Conservation (phyloP, 2,329 filamentous ascomycete genomes). For the Monosporascus sp. region DNA sequence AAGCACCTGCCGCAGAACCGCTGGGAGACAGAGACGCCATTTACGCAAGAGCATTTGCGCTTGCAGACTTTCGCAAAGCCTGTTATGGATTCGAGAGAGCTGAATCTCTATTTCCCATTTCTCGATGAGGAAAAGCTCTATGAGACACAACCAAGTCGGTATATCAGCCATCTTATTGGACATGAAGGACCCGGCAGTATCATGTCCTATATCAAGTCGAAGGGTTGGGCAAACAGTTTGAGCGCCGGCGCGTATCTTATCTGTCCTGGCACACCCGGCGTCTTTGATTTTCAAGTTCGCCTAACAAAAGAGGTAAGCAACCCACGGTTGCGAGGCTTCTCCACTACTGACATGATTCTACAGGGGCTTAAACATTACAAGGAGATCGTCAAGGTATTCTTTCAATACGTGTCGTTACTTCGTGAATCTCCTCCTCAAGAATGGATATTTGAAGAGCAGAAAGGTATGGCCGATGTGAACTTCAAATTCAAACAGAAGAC, state of each 20-base stretch:
- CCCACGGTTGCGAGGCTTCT: neutral
- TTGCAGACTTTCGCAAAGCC: conserved; percentile 84
- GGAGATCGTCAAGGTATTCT: conserved; percentile 76
- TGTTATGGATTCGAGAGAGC: conserved; percentile 77
- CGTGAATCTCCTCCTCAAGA: conserved; percentile 73
- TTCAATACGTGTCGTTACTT: conserved; percentile 87
- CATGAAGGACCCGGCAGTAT: conserved; percentile 92
- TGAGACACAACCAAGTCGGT: conserved; percentile 76
- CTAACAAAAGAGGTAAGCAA: conserved; percentile 69
- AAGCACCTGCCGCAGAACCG: conserved; percentile 64
- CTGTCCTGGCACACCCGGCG: conserved; percentile 69
- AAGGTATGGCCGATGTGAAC: conserved; percentile 82
- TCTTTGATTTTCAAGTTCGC: conserved; percentile 74
- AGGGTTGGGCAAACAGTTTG: conserved; percentile 82
- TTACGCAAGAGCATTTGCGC: conserved; percentile 43
- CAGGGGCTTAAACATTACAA: conserved; percentile 71
- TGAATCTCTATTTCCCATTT: conserved; percentile 80
- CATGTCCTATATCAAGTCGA: conserved; percentile 81
- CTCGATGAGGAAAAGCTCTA: conserved; percentile 76
- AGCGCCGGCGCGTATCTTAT: conserved; percentile 71
- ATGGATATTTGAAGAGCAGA: conserved; percentile 94
- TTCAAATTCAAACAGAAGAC: conserved; percentile 95
- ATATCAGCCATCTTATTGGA: conserved; percentile 83
- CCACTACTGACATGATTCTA: conserved; percentile 7
- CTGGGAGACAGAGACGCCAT: conserved; percentile 48